Percentiles rank a stretch among this genome's conserved stretches.
phyloP scores from a whole-genome alignment of 31 red algal genomes.

The Porphyra umbilicalis region DNA sequence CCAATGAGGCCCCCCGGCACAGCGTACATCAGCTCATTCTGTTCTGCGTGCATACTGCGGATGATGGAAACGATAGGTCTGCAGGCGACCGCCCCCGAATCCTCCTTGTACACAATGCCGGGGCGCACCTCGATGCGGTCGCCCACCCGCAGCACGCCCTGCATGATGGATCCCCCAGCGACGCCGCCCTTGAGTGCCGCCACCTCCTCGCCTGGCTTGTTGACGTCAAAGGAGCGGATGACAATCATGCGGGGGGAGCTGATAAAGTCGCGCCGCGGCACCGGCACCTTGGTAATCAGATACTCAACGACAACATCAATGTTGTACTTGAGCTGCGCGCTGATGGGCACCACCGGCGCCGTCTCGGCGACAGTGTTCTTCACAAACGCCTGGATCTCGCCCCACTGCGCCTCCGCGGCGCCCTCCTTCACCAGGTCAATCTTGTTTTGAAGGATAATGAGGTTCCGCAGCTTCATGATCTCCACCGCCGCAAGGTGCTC shows the following conservation, averaged over 20 bases:
- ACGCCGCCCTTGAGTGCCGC: constrained; percentile 91
- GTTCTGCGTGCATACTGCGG: constrained; percentile 92
- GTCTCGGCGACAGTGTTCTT: constrained; percentile 83
- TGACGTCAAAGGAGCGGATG: constrained; percentile 98
- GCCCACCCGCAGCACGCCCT: constrained; percentile 86
- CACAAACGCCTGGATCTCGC: constrained; percentile 93
- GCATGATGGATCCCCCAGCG: constrained; percentile 97
- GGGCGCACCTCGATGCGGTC: constrained; percentile 94
- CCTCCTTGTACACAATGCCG: constrained; percentile 75
- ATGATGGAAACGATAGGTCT: constrained; percentile 83
- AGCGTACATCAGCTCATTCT: constrained; percentile 89
- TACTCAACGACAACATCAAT: constrained; percentile 99
- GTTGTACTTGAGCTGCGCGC: constrained; percentile 97
- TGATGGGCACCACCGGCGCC: constrained; percentile 96
- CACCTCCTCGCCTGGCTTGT: constrained; percentile 97
- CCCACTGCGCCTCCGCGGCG: constrained; percentile 77
- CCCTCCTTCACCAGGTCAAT: constrained; percentile 95
- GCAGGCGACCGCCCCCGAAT: constrained; percentile 57
- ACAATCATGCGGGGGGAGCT: constrained; percentile 95
- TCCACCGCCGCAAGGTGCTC: constrained; percentile 98
- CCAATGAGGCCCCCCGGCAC: constrained; percentile 97
- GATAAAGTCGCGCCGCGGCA: constrained; percentile 81
- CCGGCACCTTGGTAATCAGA: constrained; percentile 93
- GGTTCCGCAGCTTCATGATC: constrained; percentile 90
- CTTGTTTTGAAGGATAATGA: constrained; percentile 99